phyloP scores from a whole-genome alignment of 768 basidiomycete genomes.

The Collybiopsis confluens region DNA sequence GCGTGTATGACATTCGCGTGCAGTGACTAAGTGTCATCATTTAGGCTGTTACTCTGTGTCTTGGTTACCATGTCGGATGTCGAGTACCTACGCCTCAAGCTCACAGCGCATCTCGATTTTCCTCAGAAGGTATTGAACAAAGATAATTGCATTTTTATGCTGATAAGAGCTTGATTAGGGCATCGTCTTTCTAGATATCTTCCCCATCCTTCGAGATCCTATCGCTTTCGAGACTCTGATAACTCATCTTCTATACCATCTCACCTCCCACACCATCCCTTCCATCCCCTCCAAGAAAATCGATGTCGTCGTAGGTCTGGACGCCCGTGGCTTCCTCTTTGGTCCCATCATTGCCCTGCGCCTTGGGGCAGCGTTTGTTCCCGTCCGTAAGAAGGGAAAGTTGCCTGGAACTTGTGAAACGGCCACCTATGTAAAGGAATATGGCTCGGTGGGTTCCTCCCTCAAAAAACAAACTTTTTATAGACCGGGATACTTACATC shows the following conservation, averaged over 20 bases:
- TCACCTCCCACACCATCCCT: conserved; percentile 74
- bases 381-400: conserved; percentile 91
- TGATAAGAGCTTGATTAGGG: conserved; percentile 40
- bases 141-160: not conserved
- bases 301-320: conserved; percentile 92
- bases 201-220: conserved; percentile 87
- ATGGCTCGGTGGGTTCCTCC: conserved; percentile 61
- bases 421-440: conserved; percentile 87
- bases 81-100: conserved; percentile 57
- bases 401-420: conserved; percentile 82
- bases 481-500: not conserved
- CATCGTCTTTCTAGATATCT: conserved; percentile 90
- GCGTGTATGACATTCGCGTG: not conserved
- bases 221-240: conserved; percentile 86
- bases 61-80: conserved; percentile 63
- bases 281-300: conserved; percentile 59
- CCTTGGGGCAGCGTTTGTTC: conserved; percentile 91
- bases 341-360: conserved; percentile 90
- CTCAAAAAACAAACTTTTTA: not conserved
- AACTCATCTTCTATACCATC: conserved; percentile 81
- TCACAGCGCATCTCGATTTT: conserved; percentile 70
- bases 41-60: conserved; percentile 3
- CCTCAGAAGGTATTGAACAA: conserved; percentile 72
- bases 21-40: not conserved
- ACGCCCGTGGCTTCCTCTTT: conserved; percentile 93